phyloP scores from a whole-genome alignment of 108 stramenopile species.

The Pinguiococcus pyrenoidosus region DNA sequence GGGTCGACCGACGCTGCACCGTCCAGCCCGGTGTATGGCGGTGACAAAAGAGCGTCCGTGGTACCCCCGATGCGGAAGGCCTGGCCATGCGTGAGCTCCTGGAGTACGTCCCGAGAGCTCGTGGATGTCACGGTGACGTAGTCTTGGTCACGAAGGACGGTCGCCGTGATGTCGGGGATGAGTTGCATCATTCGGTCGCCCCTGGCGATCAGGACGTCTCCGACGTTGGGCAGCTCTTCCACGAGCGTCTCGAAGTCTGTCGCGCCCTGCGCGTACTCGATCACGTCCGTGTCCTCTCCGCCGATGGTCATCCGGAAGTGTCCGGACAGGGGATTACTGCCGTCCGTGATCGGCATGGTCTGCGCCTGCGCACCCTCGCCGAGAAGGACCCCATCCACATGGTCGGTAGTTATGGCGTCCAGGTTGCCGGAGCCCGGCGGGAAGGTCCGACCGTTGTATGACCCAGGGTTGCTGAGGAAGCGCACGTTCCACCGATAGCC shows the following conservation, averaged over 20 bases:
- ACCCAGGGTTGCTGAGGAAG: conserved; percentile 55
- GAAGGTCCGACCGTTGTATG: conserved; percentile 48
- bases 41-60: conserved; percentile 9
- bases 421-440: conserved; percentile 62
- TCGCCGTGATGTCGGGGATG: conserved; percentile 40
- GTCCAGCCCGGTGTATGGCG: conserved; percentile 31
- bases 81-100: conserved; percentile 47
- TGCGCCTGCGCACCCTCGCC: conserved; percentile 37
- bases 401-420: conserved; percentile 33
- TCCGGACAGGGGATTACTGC: conserved; percentile 34
- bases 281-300: conserved; percentile 28
- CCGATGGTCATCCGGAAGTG: conserved; percentile 31
- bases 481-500: conserved; percentile 58
- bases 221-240: conserved; percentile 41
- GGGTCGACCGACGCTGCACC: conserved; percentile 35
- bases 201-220: conserved; percentile 37
- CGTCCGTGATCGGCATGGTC: conserved; percentile 9
- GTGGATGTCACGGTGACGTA: conserved; percentile 19
- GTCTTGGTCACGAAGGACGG: conserved; percentile 32
- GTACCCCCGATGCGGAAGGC: conserved; percentile 42
- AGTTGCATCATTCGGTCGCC: conserved; percentile 19
- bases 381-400: conserved; percentile 19
- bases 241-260: conserved; percentile 37
- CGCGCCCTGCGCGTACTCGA: conserved; percentile 38
- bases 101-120: conserved; percentile 26